Percentiles rank a stretch among this genome's conserved stretches.
phyloP scores from a whole-genome alignment of 306 rosid genomes.

The Arachis stenosperma region DNA sequence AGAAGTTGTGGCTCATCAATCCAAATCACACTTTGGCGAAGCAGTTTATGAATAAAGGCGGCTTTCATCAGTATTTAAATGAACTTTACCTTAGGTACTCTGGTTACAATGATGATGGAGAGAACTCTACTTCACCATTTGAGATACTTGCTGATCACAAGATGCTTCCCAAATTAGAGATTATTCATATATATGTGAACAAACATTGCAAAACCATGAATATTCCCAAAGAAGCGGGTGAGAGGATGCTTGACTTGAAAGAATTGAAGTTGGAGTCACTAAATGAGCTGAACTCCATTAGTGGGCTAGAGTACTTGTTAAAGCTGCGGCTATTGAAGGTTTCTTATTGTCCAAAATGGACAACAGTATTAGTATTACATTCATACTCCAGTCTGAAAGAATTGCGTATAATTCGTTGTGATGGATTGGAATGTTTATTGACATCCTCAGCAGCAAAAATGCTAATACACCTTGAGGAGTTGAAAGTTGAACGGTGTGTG shows the following conservation, averaged over 20 bases:
- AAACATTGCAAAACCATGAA: no score
- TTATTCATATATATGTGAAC: fast-evolving
- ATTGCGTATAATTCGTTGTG: fast-evolving
- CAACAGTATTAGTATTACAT: not conserved
- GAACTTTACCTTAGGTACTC: fast-evolving
- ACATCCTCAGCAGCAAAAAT: constrained; percentile 1
- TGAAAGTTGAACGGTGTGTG: fast-evolving
- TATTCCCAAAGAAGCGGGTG: no score
- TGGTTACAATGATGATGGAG: not conserved
- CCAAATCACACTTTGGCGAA: no score
- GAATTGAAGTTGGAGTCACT: fast-evolving
- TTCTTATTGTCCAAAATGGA: not conserved
- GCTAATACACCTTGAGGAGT: not conserved
- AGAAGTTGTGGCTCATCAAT: no score
- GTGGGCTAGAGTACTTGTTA: not conserved
- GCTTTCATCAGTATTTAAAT: not conserved
- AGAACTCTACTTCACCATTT: not conserved
- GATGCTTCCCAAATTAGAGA: not conserved
- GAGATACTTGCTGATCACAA: not conserved
- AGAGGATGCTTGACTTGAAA: not conserved
- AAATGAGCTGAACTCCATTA: not conserved
- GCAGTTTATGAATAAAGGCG: no score
- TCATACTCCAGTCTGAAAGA: constrained; percentile 12
- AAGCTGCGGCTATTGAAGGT: not conserved
- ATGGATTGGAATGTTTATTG: constrained; percentile 16